Evolutionary conservation across 495 filamentous ascomycete species (phyloP), one percentile per base, ranked within the genome.

Genomic region (Rhizodiscina lignyota): DNA sequence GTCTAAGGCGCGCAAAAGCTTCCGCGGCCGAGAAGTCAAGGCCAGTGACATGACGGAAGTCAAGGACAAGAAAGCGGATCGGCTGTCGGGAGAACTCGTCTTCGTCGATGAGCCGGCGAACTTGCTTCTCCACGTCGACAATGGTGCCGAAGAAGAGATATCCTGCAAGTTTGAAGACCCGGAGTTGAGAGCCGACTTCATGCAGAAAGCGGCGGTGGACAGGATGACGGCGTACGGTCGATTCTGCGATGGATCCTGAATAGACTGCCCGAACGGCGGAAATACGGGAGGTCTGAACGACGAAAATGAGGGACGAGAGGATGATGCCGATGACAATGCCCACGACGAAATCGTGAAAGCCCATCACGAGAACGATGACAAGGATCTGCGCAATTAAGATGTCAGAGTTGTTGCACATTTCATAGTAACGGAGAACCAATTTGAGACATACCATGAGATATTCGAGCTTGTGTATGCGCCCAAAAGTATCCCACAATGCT

Each of bases 131-230:
- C 2, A 97, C 85, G 21, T 77, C 78, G 20, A 94, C 84, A 35
- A 97, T 94, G 0, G 86, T 94, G 4, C 89, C 89, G 45, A 97
- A 97, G 60, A 96, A 97, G 5, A 96, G 68, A 43, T 83, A 94
- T 1, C 89, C 86, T 10, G 78, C 74, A 18, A 96, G 68, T 54
- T 94, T 96, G 41, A 85, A 79, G 36, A 96, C 72, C 26, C 81
- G 72, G 24, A 85, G 86, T 49, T 97, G 89, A 22, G 67, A 64
- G 1, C 91, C 87, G 29, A 83, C 87, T 43, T 87, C 65, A 33
- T 74, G 74, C 16, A 97, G 59, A 48, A 82, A 97, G 18, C 79
- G 70, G 37, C 87, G 79, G 45, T 97, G 91, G 5, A 81, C 77
- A 0, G 83, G 80, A 43, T 92, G 89, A 21, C 89, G 68, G 20